These are phyloP conservation scores for Alternaria burnsii DNA, from an alignment of 2,329 filamentous ascomycete genomes.

Conservation along the genomic window DNA sequence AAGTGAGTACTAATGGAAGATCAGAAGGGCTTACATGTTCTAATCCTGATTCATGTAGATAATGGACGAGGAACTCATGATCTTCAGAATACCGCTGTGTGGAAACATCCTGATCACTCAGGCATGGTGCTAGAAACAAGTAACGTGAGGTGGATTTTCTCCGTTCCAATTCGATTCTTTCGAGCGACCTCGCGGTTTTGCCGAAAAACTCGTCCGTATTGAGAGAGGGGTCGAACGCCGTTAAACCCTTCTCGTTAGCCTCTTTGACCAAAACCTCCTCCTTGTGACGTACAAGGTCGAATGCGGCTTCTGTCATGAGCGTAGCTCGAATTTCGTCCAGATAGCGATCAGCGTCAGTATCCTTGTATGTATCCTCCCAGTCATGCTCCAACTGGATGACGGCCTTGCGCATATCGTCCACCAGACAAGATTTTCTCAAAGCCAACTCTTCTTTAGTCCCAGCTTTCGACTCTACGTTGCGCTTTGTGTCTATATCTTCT, in stretches of 20 bases:
- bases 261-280: neutral
- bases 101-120: neutral
- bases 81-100: neutral
- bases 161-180: neutral
- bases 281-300: neutral
- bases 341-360: neutral
- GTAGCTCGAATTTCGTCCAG: neutral
- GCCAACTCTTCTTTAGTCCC: neutral
- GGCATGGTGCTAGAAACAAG: neutral
- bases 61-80: neutral
- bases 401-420: neutral
- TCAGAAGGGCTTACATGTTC: neutral
- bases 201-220: neutral
- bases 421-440: neutral
- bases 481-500: neutral
- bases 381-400: neutral
- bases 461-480: neutral
- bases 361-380: neutral
- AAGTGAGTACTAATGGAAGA: neutral
- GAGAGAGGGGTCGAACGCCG: slow-evolving; percentile 1
- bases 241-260: neutral
- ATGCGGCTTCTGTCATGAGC: slow-evolving; percentile 3
- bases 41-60: neutral
- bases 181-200: neutral
- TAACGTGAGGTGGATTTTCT: neutral